phyloP scores from a whole-genome alignment of 306 rosid species.

The Macrotyloma uniflorum region DNA sequence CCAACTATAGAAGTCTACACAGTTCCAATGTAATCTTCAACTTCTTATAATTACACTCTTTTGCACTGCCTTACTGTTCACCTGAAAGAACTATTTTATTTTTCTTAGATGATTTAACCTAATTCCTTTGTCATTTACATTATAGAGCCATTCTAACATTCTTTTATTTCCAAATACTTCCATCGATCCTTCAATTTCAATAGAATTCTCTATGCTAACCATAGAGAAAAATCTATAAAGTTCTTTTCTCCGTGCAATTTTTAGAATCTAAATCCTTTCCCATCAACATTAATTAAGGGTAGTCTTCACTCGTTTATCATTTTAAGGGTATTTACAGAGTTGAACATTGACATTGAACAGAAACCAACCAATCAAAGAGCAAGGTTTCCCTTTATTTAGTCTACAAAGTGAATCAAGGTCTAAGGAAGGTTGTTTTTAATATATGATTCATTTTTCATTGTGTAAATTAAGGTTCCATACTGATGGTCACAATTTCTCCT shows the following conservation, averaged over 20 bases:
- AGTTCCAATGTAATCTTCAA: background rate
- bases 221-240: background rate
- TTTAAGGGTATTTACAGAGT: background rate
- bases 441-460: background rate
- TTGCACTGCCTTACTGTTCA: background rate
- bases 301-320: background rate
- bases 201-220: background rate
- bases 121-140: background rate
- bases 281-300: background rate
- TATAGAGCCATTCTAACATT: background rate
- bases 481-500: background rate
- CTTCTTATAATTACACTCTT: background rate
- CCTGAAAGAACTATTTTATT: background rate
- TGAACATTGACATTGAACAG: background rate
- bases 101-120: background rate
- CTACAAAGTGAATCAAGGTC: background rate
- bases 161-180: background rate
- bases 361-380: background rate
- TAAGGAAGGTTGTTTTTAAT: background rate
- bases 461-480: background rate
- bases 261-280: slow-evolving; percentile 9
- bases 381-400: background rate
- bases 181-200: background rate
- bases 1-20: background rate
- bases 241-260: background rate